Base-by-base conservation (phyloP, 2,329 filamentous ascomycete species). In the Fusarium solani-melongenae region DNA sequence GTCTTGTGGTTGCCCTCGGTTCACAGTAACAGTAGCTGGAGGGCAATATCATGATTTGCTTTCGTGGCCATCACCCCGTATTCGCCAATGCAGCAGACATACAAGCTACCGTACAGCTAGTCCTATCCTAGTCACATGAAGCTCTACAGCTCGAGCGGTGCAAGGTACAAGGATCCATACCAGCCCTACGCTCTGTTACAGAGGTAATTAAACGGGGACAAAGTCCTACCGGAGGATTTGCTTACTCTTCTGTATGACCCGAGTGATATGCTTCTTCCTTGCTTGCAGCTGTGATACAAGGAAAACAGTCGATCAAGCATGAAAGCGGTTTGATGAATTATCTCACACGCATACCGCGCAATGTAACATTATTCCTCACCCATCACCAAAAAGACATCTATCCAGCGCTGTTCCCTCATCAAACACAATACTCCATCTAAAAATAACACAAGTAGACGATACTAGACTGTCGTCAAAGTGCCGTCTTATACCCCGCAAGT, bases 401-500 rank as follows among this genome's bases (percentile, higher is more conserved):
- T 20, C 4, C 4, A n/a, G 11, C 53, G 34, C 59, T 9, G n/a
- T 53, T 12, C 11, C 6, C 8, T n/a, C 38, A 6, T 39, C 38
- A 39, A 39, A 39, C 3, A 17, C 20, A 39, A 24, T 31, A 9
- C 6, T 10, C 20, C 8, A 8, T 20, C 69, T 72, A 72, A 72
- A 72, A 72, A 72, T 51, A 51, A 51, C 7, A n/a, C 44, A 38
- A 7, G 22, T 36, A 41, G 31, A 17, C 15, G 14, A 49, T 29
- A 49, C 22, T 29, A 49, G 22, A 11, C 24, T 4, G 11, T 51
- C 46, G 24, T 51, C 46, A 49, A 46, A 49, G 46, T 51, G 39
- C 39, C 39, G 44, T 24, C 22, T 46, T 46, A 51, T 51, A 70
- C 70, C 70, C 69, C 70, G 70, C 70, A 72, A 51, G 46, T 5